Conservation (phyloP, 1,139 yeast species). For the Lipomyces yarrowii region DNA sequence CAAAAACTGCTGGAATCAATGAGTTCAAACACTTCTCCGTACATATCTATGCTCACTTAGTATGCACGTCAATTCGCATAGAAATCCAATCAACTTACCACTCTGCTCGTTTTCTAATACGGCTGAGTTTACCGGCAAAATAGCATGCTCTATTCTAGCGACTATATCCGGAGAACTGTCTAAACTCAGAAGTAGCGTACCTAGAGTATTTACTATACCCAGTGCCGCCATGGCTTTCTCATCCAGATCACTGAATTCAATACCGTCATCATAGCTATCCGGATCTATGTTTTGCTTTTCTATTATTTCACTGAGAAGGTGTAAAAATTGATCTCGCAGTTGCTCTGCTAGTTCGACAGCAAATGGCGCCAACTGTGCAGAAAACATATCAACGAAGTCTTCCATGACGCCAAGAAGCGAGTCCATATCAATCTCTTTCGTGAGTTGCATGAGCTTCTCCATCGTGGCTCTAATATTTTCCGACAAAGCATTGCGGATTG, state of each 20-base stretch:
- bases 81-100: slow-evolving; percentile 63
- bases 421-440: slow-evolving; percentile 85
- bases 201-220: slow-evolving; percentile 83
- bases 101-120: slow-evolving; percentile 67
- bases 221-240: slow-evolving; percentile 88
- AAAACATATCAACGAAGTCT: slow-evolving; percentile 87
- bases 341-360: slow-evolving; percentile 85
- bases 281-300: slow-evolving; percentile 45
- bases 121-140: slow-evolving; percentile 70
- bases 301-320: slow-evolving; percentile 67
- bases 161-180: slow-evolving; percentile 78
- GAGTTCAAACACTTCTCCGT: slow-evolving; percentile 79
- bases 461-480: slow-evolving; percentile 75
- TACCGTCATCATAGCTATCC: slow-evolving; percentile 47
- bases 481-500: slow-evolving; percentile 68
- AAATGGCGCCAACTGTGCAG: slow-evolving; percentile 90
- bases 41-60: slow-evolving; percentile 74
- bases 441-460: slow-evolving; percentile 73
- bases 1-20: slow-evolving; percentile 84
- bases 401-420: slow-evolving; percentile 90
- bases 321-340: slow-evolving; percentile 76
- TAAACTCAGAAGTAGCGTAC: slow-evolving; percentile 82
- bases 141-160: slow-evolving; percentile 66
- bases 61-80: slow-evolving; percentile 32
- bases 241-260: slow-evolving; percentile 48